Evolutionary conservation across 768 basidiomycete species (phyloP).

Genomic region (Lactifluus volemus): DNA sequence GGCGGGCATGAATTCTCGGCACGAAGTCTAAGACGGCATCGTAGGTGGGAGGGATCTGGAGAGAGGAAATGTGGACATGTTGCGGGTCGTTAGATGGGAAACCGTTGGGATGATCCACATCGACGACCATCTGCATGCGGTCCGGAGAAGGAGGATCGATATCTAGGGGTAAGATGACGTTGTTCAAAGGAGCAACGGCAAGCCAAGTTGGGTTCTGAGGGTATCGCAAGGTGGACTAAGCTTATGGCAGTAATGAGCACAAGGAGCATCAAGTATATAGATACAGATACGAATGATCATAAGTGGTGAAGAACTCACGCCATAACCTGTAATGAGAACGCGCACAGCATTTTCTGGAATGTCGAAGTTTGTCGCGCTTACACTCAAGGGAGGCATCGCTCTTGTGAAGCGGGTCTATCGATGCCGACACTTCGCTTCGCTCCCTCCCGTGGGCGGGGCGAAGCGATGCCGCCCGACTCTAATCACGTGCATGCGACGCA

Average conservation of each 20-base stretch:
- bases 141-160: conserved; percentile 19
- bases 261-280: background rate
- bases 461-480: background rate
- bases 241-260: conserved; percentile 17
- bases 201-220: conserved; percentile 61
- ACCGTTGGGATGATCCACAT: conserved; percentile 16
- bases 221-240: conserved; percentile 22
- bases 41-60: conserved; percentile 54
- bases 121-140: conserved; percentile 17
- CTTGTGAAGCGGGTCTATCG: background rate
- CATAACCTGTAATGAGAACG: conserved; percentile 44
- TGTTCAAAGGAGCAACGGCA: conserved; percentile 56
- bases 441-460: too few relatives aligned
- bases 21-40: conserved; percentile 45
- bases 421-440: too few relatives aligned
- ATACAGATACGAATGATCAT: background rate
- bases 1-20: conserved; percentile 50
- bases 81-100: conserved; percentile 19
- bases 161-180: conserved; percentile 33
- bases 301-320: conserved; percentile 32
- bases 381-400: conserved; percentile 5
- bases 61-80: conserved; percentile 50
- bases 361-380: background rate
- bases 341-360: conserved; percentile 26
- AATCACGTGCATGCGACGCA: conserved; percentile 9